These are phyloP conservation scores for Thelonectria blattea DNA, from an alignment of 2,329 filamentous ascomycete genomes.

Conservation along the genomic window DNA sequence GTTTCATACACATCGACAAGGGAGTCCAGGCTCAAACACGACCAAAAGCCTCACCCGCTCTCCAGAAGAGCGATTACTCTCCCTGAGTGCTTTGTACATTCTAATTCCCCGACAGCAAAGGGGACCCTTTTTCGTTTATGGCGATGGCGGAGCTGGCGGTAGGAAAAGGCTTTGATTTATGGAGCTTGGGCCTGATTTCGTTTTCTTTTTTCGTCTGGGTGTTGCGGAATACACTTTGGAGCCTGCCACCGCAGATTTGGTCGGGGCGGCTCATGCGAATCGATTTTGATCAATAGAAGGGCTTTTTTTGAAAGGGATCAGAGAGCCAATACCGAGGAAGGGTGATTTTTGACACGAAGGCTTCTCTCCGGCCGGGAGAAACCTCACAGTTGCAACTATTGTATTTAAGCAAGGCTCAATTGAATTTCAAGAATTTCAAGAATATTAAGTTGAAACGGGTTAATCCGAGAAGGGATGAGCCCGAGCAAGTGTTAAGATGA, in stretches of 20 bases:
- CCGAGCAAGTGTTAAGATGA: background rate
- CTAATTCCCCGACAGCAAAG: constrained; percentile 24
- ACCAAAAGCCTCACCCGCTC: constrained; percentile 23
- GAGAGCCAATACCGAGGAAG: constrained; percentile 9
- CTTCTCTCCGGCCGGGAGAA: constrained; percentile 2
- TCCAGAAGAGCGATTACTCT: constrained; percentile 23
- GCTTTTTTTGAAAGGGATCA: constrained; percentile 21
- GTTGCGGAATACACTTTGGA: constrained; percentile 22
- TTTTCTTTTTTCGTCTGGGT: constrained; percentile 12
- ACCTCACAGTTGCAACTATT: constrained; percentile 10
- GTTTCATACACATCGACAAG: constrained; percentile 30
- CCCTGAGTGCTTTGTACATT: constrained; percentile 26
- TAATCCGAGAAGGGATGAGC: too few relatives aligned
- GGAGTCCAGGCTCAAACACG: constrained; percentile 24
- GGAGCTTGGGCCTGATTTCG: constrained; percentile 28
- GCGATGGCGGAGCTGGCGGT: constrained; percentile 30
- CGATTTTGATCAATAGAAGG: constrained; percentile 22
- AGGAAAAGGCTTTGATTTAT: constrained; percentile 37
- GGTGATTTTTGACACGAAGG: constrained; percentile 7
- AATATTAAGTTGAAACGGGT: too few relatives aligned
- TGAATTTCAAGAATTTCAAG: constrained; percentile 1
- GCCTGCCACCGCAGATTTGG: constrained; percentile 5
- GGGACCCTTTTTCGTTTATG: constrained; percentile 29
- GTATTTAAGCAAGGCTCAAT: constrained; percentile 17
- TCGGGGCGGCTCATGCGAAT: constrained; percentile 13